phyloP scores from a whole-genome alignment of 352 stramenopile species.

The Globisporangium ultimum region DNA sequence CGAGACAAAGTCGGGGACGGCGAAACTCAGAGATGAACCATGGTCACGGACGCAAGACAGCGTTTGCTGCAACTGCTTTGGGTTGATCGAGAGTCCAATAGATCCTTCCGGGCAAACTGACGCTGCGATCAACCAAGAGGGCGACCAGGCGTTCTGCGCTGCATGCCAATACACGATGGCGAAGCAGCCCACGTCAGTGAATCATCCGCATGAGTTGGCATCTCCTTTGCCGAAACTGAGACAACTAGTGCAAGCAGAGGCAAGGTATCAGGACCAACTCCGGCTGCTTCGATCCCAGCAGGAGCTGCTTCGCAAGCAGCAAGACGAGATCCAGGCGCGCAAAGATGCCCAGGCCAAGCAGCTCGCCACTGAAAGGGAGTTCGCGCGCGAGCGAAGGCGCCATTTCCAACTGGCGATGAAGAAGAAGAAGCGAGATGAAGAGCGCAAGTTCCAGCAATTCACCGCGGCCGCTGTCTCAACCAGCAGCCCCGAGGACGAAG shows the following conservation, averaged over 20 bases:
- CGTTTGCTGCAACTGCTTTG: conserved; percentile 40
- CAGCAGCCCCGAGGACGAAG: conserved; percentile 1
- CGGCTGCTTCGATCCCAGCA: conserved; percentile 40
- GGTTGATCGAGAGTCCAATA: conserved; percentile 16
- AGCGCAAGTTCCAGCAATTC: conserved; percentile 35
- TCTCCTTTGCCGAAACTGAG: conserved; percentile 45
- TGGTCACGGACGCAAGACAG: neutral
- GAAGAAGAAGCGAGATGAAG: conserved; percentile 39
- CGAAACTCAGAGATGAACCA: neutral
- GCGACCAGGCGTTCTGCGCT: conserved; percentile 24
- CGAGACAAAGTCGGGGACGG: neutral
- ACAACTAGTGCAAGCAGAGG: conserved; percentile 48
- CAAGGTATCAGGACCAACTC: conserved; percentile 53
- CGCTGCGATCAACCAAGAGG: neutral
- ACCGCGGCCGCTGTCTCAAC: neutral
- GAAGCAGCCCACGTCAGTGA: conserved; percentile 1
- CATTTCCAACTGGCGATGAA: conserved; percentile 35
- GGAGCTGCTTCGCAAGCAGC: conserved; percentile 39
- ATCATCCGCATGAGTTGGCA: neutral
- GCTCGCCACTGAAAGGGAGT: conserved; percentile 19
- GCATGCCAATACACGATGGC: conserved; percentile 24
- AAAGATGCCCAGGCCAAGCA: conserved; percentile 36
- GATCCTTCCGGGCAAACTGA: neutral
- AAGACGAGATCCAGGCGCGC: conserved; percentile 33
- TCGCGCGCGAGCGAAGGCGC: conserved; percentile 31